A percentile compares a stretch with the other conserved stretches of the same genome.
These are phyloP conservation scores for Phylloporus sp. DNA, from an alignment of 1,284 basidiomycete species.

Conservation along the genomic window DNA sequence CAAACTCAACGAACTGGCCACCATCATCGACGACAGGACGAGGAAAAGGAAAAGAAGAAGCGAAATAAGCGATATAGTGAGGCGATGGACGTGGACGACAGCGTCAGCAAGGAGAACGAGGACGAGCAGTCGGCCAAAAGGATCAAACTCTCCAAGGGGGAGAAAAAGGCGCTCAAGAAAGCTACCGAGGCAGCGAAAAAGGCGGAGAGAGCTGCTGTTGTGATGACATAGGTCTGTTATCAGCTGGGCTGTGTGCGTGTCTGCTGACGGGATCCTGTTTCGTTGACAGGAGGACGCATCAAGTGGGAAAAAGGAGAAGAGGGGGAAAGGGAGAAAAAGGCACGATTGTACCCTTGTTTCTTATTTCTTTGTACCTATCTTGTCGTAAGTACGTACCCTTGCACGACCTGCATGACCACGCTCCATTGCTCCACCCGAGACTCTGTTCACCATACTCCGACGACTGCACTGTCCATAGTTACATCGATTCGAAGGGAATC, in stretches of 20 bases:
- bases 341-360: conserved; percentile 34
- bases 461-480: background rate
- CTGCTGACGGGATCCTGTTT: conserved; percentile 11
- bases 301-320: conserved; percentile 55
- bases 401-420: background rate
- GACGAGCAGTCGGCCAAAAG: conserved; percentile 71
- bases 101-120: conserved; percentile 51
- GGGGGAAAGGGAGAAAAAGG: conserved; percentile 56
- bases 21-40: no score
- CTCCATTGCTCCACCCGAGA: no score
- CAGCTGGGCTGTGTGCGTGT: conserved; percentile 10
- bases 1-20: no score
- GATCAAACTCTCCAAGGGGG: conserved; percentile 80
- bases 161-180: conserved; percentile 84
- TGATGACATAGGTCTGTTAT: conserved; percentile 45
- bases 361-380: conserved; percentile 3
- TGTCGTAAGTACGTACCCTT: background rate
- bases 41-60: conserved; percentile 13
- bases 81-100: conserved; percentile 68
- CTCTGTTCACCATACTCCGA: background rate
- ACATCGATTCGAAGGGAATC: background rate
- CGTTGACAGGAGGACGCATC: conserved; percentile 41
- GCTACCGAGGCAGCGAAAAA: conserved; percentile 70
- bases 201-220: conserved; percentile 48
- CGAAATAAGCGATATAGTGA: conserved; percentile 66